Base-by-base conservation (phyloP, 345 rosid genomes). In the Chamaenerion angustifolium region DNA sequence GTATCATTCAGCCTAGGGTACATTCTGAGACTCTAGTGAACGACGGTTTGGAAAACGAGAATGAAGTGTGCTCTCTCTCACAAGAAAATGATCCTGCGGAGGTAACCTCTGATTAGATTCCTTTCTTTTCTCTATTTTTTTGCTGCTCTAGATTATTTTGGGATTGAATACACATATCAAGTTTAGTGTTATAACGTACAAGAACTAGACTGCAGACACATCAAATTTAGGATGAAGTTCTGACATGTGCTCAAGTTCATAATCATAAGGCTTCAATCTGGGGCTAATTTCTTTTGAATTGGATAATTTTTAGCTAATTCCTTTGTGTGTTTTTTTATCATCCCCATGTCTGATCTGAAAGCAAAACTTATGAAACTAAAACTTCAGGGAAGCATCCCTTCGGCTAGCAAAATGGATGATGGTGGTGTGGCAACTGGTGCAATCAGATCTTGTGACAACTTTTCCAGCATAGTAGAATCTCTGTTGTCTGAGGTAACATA, bases 401-500 rank as follows among this genome's bases (percentile, higher is more conserved):
- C 14, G n/a, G 14, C 57, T 11, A 21, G 41, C 41, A 11, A 23
- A 27, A 50, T 15, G 54, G 19, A 13, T 7, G 42, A 35, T 50
- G 8, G 40, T 49, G 40, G 21, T 6, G 10, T 7, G 35, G 43
- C 54, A 27, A 42, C 35, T 66, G 57, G 58, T 67, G 69, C 68
- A 55, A 51, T 56, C 58, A 71, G 71, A 56, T 69, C 55, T 56
- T 62, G 52, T 48, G 62, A 51, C 49, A 48, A 58, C 56, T 59
- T 14, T 64, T 69, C 72, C 16, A 61, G 58, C 48, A 58, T 67
- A 27, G 59, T 66, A 13, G 56, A 71, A 66, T 75, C 67, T 59
- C 71, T 85, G 55, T 79, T 85, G 59, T 82, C 84, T 73, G 95
- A 88, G 95, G 97, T 88, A 81, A 56, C 16, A 45, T 46, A 27